Base-by-base conservation (phyloP, 306 rosid species). In the Boehmeria nivea region DNA sequence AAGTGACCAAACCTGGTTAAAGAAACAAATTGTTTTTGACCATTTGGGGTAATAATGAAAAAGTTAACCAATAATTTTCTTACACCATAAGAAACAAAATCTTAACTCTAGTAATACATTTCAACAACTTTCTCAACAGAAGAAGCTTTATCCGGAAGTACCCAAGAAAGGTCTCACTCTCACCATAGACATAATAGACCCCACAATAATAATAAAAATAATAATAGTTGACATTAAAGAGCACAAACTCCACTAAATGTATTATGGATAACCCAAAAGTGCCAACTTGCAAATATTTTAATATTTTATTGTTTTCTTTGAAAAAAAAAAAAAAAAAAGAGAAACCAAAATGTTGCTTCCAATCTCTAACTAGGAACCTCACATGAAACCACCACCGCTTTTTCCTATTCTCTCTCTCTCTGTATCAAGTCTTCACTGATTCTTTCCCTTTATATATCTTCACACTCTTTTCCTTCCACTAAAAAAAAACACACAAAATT, bases 341-440 rank as follows among this genome's bases (percentile, higher is more conserved):
- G 36, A 31, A 31, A 31, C 36, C 36, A 31, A 31, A 31, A 37
- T 0, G 78, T 49, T 25, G 55, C 28, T 77, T 77, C 82, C 36
- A 44, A 43, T 38, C 68, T 43, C 54, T 11, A 17, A 50, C 81
- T 47, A 1, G 47, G 81, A 79, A 75, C 12, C 68, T 21, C 10
- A 24, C 6, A 3, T 13, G 84, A 71, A 71, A 14, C 69, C 33
- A 1, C 12, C 12, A 2, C 3, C n/a, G 9, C 42, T 13, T 16
- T 19, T 25, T 21, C 22, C 23, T 6, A 9, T 12, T 20, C 51
- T 27, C 11, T 65, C 46, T 1, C 1, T 19, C n/a, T n/a, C n/a
- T n/a, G n/a, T n/a, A n/a, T n/a, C 18, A 2, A 31, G 36, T 31
- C 36, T 31, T 31, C 36, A 0, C 9, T 31, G 8, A 31, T 31